Conservation (phyloP, 2,329 filamentous ascomycete genomes). For the Clarireedia hainanense region DNA sequence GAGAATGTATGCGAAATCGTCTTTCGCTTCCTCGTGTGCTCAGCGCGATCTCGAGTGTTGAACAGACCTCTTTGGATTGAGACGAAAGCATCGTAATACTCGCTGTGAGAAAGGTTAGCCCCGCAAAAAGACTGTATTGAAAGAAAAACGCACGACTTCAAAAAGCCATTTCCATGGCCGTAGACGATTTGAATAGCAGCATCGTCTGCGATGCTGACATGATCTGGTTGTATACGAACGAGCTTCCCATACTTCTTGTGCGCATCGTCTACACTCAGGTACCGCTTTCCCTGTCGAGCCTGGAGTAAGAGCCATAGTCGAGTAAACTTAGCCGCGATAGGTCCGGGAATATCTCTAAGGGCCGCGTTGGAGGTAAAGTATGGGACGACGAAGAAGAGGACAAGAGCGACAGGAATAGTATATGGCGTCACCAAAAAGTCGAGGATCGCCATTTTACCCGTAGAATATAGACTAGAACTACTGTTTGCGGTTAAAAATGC, state of each 20-base stretch:
- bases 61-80: constrained; percentile 79
- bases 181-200: constrained; percentile 71
- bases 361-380: constrained; percentile 26
- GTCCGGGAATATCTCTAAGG: constrained; percentile 38
- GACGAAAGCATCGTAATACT: constrained; percentile 89
- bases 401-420: constrained; percentile 38
- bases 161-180: constrained; percentile 68
- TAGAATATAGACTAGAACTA: too few relatives aligned
- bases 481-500: neutral
- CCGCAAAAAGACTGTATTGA: neutral
- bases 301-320: constrained; percentile 73
- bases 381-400: constrained; percentile 30
- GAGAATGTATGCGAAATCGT: constrained; percentile 82
- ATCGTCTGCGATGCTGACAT: constrained; percentile 74
- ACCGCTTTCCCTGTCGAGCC: constrained; percentile 57
- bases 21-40: constrained; percentile 85
- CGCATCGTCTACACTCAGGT: constrained; percentile 55
- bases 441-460: constrained; percentile 28
- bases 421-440: constrained; percentile 39
- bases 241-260: constrained; percentile 70
- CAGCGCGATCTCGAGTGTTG: constrained; percentile 74
- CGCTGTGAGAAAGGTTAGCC: constrained; percentile 39
- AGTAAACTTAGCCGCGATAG: constrained; percentile 54
- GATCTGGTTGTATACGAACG: constrained; percentile 76
- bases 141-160: constrained; percentile 49